Percentiles rank a stretch among this genome's conserved stretches.
These are phyloP conservation scores for Pythium graminicola DNA, from an alignment of 352 stramenopile genomes.

Conservation along the genomic window DNA sequence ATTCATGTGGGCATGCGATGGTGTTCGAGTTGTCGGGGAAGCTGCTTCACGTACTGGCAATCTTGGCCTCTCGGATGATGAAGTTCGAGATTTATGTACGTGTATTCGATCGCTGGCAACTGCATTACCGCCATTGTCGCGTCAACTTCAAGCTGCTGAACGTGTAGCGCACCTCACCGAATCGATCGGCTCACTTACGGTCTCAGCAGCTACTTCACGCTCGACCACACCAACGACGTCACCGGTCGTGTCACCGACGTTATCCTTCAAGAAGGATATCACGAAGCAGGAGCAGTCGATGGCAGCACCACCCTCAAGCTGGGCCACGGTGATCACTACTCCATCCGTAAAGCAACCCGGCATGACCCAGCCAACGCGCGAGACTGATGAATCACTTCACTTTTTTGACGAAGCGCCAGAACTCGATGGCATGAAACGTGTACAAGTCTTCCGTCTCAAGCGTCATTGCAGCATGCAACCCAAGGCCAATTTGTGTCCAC, in stretches of 20 bases:
- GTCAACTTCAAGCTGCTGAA: neutral
- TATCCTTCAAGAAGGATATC: conserved; percentile 2
- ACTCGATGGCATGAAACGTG: conserved; percentile 11
- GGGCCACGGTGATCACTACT: conserved; percentile 3
- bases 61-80: neutral
- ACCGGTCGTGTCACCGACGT: conserved; percentile 3
- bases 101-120: conserved; percentile 2
- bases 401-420: conserved; percentile 6
- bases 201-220: neutral
- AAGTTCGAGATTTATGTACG: conserved; percentile 7
- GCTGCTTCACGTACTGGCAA: neutral
- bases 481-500: conserved; percentile 1
- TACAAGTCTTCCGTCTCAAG: conserved; percentile 6
- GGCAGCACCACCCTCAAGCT: neutral
- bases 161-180: neutral
- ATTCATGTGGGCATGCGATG: conserved; percentile 9
- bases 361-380: neutral
- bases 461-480: conserved; percentile 2
- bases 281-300: neutral
- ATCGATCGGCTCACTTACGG: neutral
- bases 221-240: conserved; percentile 6
- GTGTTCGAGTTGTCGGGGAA: neutral
- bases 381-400: neutral
- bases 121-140: neutral
- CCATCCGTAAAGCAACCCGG: neutral